Evolutionary conservation across 495 filamentous ascomycete species (phyloP).

Genomic region (Chaetomium tenue): DNA sequence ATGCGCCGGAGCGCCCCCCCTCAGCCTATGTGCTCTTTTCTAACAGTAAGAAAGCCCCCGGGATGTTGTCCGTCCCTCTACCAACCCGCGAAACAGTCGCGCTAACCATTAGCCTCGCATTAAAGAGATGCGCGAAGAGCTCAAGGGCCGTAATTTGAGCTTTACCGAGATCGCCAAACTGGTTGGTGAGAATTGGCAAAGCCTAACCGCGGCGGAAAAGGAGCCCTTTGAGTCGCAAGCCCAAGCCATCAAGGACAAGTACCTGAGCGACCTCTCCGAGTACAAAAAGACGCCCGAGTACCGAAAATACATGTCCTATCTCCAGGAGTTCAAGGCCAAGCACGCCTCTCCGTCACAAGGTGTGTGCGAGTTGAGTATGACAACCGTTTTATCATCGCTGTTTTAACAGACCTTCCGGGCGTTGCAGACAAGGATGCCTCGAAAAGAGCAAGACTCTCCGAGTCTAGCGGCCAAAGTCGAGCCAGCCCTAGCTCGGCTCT

Average conservation of each 20-base stretch:
- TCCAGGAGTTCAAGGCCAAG: constrained; percentile 71
- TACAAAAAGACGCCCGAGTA: constrained; percentile 71
- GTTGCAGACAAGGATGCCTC: constrained; percentile 45
- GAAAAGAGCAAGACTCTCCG: constrained; percentile 44
- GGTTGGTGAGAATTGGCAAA: constrained; percentile 78
- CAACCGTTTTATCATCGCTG: background rate
- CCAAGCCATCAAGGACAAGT: constrained; percentile 66
- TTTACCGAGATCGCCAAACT: constrained; percentile 82
- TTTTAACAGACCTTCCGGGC: constrained; percentile 10
- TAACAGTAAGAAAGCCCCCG: constrained; percentile 64
- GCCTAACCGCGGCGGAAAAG: constrained; percentile 59
- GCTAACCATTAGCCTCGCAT: constrained; percentile 4
- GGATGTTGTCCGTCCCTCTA: too few relatives aligned
- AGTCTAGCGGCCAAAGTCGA: constrained; percentile 26
- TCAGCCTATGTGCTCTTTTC: constrained; percentile 84
- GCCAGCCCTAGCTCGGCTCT: constrained; percentile 37
- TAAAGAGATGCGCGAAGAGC: constrained; percentile 67
- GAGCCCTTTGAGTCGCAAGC: constrained; percentile 70
- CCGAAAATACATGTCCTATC: constrained; percentile 61
- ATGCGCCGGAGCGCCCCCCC: constrained; percentile 72
- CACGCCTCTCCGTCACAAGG: constrained; percentile 52
- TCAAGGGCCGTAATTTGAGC: constrained; percentile 68
- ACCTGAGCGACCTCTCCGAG: constrained; percentile 60
- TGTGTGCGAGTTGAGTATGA: constrained; percentile 21
- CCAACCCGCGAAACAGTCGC: background rate